Conservation (phyloP, 1,284 basidiomycete species). For the Cryptococcus sp. region DNA sequence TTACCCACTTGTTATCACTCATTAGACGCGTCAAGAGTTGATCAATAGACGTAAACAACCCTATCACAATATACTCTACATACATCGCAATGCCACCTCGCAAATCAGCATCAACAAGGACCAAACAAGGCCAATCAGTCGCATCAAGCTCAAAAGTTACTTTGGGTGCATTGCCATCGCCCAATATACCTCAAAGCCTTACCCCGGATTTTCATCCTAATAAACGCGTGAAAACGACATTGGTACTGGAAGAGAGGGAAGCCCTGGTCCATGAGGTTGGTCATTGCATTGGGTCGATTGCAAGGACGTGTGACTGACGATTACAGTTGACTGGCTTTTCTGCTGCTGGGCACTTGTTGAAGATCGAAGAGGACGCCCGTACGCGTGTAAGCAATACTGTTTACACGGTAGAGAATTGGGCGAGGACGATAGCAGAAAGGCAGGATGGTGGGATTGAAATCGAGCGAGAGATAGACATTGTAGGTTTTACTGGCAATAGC, state of each 20-base stretch:
- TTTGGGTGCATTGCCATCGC: conserved; percentile 23
- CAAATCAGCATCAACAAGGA: neutral
- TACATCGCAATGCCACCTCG: neutral
- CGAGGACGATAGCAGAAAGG: conserved; percentile 11
- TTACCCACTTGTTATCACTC: neutral
- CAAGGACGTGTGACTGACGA: neutral
- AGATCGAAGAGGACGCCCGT: neutral
- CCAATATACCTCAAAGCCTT: conserved; percentile 27
- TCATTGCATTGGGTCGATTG: neutral
- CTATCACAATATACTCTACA: neutral
- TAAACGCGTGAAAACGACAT: conserved; percentile 4
- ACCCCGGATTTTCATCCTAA: conserved; percentile 28
- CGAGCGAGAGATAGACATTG: neutral
- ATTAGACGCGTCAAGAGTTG: neutral
- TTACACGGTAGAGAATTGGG: conserved; percentile 19
- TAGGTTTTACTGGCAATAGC: neutral
- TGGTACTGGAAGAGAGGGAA: conserved; percentile 26
- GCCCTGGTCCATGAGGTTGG: conserved; percentile 37
- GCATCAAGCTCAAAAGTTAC: conserved; percentile 21
- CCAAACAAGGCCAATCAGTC: neutral
- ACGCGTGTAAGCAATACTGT: conserved; percentile 28
- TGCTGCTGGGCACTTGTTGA: conserved; percentile 29
- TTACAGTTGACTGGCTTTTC: conserved; percentile 38
- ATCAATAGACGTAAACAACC: neutral
- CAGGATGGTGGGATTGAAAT: neutral